Conservation (phyloP, 2,329 filamentous ascomycete species). For the Paecilomyces sp. region DNA sequence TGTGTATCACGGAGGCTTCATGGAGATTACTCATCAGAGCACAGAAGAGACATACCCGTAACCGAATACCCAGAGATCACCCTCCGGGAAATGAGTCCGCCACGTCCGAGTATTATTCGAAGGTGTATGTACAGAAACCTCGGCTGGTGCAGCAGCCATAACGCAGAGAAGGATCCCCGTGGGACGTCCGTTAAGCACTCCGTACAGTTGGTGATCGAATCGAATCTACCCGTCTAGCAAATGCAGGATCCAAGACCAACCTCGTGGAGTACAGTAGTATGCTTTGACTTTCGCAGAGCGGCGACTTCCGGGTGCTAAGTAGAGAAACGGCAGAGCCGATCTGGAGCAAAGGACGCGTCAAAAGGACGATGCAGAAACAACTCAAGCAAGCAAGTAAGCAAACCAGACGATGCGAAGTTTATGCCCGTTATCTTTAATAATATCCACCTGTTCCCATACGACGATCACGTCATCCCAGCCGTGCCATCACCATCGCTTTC, state of each 20-base stretch:
- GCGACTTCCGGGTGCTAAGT: neutral
- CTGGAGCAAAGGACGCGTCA: neutral
- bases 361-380: neutral
- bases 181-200: neutral
- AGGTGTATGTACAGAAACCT: conserved; percentile 14
- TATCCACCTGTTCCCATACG: neutral
- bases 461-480: neutral
- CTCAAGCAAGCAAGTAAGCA: neutral
- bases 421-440: neutral
- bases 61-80: conserved; percentile 92
- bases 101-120: conserved; percentile 33
- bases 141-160: conserved; percentile 10
- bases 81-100: conserved; percentile 36
- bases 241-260: neutral
- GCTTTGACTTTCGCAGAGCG: neutral
- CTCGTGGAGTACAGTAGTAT: neutral
- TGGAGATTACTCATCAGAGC: neutral
- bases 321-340: neutral
- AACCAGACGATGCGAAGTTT: neutral
- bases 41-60: conserved; percentile 63
- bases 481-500: neutral
- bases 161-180: neutral
- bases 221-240: neutral
- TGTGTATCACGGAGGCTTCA: neutral
- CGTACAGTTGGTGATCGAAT: neutral